These are phyloP conservation scores for Aspergillus calidoustus DNA, from an alignment of 2,329 filamentous ascomycete genomes.

Conservation along the genomic window DNA sequence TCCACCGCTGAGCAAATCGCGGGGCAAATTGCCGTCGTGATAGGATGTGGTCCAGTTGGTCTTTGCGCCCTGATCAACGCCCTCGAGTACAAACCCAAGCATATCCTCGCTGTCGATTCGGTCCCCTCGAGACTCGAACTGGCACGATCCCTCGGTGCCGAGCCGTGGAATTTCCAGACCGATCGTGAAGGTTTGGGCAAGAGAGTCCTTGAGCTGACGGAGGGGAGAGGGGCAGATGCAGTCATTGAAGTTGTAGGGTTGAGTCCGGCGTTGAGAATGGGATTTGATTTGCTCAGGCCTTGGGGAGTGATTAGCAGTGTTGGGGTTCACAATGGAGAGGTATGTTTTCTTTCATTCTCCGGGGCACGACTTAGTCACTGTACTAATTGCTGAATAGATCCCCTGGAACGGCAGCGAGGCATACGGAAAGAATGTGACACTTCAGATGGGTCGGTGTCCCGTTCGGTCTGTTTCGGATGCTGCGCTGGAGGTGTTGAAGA, in stretches of 20 bases:
- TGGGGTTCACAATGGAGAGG: constrained; percentile 75
- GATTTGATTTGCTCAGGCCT: constrained; percentile 71
- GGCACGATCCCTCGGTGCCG: constrained; percentile 75
- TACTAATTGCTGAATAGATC: constrained; percentile 52
- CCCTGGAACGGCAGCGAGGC: constrained; percentile 69
- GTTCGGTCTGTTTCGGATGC: constrained; percentile 72
- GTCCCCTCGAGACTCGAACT: constrained; percentile 75
- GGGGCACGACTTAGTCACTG: too few species aligned
- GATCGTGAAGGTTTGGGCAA: constrained; percentile 68
- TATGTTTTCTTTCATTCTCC: constrained; percentile 39
- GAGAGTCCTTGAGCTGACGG: constrained; percentile 74
- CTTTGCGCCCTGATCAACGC: constrained; percentile 82
- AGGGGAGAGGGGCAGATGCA: constrained; percentile 82
- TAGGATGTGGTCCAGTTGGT: constrained; percentile 85
- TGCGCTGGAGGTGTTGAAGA: constrained; percentile 66
- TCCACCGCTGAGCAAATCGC: constrained; percentile 61
- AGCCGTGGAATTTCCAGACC: constrained; percentile 77
- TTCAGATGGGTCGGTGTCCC: constrained; percentile 79
- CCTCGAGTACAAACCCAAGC: constrained; percentile 73
- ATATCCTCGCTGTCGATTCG: constrained; percentile 79
- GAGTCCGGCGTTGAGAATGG: constrained; percentile 70
- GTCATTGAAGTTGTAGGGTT: constrained; percentile 79
- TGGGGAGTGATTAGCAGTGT: constrained; percentile 77
- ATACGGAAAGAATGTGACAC: constrained; percentile 69
- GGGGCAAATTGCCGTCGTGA: constrained; percentile 74